A percentile compares a stretch with the other conserved stretches of the same genome.
phyloP scores from a whole-genome alignment of 2,329 filamentous ascomycete species.

The Periglandula ipomoeae region DNA sequence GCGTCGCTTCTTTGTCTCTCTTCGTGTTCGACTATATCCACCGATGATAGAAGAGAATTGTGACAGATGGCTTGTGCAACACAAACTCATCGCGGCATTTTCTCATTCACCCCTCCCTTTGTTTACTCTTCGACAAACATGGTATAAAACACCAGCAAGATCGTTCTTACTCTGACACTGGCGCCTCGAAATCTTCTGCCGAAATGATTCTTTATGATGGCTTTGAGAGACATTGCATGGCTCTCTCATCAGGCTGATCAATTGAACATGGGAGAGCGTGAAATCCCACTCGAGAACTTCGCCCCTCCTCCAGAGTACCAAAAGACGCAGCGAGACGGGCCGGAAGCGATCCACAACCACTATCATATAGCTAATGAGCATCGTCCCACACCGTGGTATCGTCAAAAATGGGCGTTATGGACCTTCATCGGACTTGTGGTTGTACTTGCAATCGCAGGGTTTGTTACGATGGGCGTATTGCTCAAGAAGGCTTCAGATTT shows the following conservation, averaged over 20 bases:
- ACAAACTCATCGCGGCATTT: constrained; percentile 1
- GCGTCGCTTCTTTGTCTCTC: background rate
- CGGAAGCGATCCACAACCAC: constrained; percentile 11
- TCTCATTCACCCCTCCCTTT: background rate
- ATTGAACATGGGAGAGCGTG: background rate
- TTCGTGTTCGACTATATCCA: no score
- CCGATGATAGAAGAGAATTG: background rate
- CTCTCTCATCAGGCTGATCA: background rate
- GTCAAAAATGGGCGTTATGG: constrained; percentile 9
- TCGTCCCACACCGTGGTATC: constrained; percentile 10
- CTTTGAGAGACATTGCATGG: constrained; percentile 2
- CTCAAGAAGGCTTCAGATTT: constrained; percentile 6
- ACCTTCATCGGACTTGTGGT: constrained; percentile 1
- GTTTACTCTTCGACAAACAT: constrained; percentile 2
- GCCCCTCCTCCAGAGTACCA: constrained; percentile 4
- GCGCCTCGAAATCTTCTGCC: background rate
- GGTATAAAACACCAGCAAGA: background rate
- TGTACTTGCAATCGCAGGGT: constrained; percentile 5
- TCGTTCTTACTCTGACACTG: background rate
- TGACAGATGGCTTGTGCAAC: background rate
- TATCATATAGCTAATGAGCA: constrained; percentile 8
- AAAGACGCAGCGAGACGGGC: background rate
- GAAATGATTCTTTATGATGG: background rate
- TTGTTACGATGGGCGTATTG: constrained; percentile 11
- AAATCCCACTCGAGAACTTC: constrained; percentile 1